Base-by-base conservation (phyloP, 148 eudicot species). In the Persicaria tinctoria region DNA sequence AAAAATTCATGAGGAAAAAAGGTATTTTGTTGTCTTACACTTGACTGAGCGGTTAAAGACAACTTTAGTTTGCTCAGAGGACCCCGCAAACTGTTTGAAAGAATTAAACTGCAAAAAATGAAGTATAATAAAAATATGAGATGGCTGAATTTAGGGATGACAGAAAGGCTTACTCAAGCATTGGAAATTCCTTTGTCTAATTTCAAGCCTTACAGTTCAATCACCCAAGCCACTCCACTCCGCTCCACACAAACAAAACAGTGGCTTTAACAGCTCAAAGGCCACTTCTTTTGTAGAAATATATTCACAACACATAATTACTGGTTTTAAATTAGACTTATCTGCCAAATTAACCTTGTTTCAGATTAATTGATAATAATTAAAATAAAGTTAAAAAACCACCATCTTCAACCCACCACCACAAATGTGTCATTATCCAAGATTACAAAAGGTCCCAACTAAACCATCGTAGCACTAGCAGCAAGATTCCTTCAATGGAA, bases 11-110 rank as follows among this genome's bases (percentile, higher is more conserved):
- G 17, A 50, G 32, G 20, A 12, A 46, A 47, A 50, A 32, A 32
- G 41, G 41, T 32, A 32, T 32, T 32, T 44, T 38, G 78, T 73
- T 44, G 23, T 75, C 93, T 87, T 84, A 91, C 96, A 84, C 18
- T 74, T 74, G 17, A 62, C 49, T 10, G 81, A 68, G 46, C 46
- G 68, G 76, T 84, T 79, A 14, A 47, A 50, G 75, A 59, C 44
- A 60, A 74, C 54, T 18, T 49, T 55, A 73, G 63, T 77, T 46
- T 14, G 54, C 46, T 62, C 64, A 78, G 70, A 72, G 74, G 76
- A 75, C 41, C 78, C 51, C 63, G 77, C 0, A 47, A 46, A 70
- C 17, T 75, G 76, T 76, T 68, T 70, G 45, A 6, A 32, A 23
- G 68, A 11, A 70, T 68, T 72, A 9, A 72, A 23, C 90, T 87